Percentiles rank a stretch among this genome's conserved stretches.
phyloP scores from a whole-genome alignment of 2,329 filamentous ascomycete species.

The Monosporascus sp. region DNA sequence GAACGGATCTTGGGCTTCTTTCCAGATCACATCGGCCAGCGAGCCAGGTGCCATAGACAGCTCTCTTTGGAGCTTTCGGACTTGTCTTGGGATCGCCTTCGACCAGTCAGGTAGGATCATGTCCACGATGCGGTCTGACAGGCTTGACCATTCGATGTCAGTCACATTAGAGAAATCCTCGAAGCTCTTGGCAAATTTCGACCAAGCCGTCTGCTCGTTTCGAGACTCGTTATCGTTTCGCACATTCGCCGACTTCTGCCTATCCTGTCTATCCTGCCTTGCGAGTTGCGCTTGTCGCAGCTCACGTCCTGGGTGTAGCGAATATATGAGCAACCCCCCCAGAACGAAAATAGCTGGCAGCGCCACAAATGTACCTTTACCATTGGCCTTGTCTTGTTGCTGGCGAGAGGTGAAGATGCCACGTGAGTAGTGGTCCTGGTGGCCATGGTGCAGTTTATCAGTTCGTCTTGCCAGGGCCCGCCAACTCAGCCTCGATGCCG shows the following conservation, averaged over 20 bases:
- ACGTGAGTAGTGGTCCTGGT: constrained; percentile 14
- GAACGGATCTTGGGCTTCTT: constrained; percentile 76
- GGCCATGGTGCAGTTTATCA: constrained; percentile 1
- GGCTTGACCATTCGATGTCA: constrained; percentile 48
- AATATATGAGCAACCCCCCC: constrained; percentile 31
- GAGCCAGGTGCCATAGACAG: constrained; percentile 83
- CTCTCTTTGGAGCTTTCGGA: constrained; percentile 81
- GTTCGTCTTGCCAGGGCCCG: constrained; percentile 1
- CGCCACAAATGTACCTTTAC: constrained; percentile 23
- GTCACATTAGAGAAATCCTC: constrained; percentile 49
- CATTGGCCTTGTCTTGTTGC: constrained; percentile 13
- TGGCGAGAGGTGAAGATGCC: constrained; percentile 20
- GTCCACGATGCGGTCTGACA: constrained; percentile 58
- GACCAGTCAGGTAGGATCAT: constrained; percentile 80
- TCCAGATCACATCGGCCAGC: constrained; percentile 88
- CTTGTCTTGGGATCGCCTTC: constrained; percentile 65
- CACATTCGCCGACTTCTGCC: constrained; percentile 8
- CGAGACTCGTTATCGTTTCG: constrained; percentile 6
- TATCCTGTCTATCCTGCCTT: constrained; percentile 7
- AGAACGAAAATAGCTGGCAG: constrained; percentile 25
- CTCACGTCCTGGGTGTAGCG: constrained; percentile 33
- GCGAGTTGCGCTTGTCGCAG: constrained; percentile 17
- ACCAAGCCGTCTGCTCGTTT: constrained; percentile 36
- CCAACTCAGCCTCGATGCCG: constrained; percentile 1
- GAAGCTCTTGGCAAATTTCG: constrained; percentile 40